Base-by-base conservation (phyloP, 1,284 basidiomycete genomes). In the Mixia osmundae region DNA sequence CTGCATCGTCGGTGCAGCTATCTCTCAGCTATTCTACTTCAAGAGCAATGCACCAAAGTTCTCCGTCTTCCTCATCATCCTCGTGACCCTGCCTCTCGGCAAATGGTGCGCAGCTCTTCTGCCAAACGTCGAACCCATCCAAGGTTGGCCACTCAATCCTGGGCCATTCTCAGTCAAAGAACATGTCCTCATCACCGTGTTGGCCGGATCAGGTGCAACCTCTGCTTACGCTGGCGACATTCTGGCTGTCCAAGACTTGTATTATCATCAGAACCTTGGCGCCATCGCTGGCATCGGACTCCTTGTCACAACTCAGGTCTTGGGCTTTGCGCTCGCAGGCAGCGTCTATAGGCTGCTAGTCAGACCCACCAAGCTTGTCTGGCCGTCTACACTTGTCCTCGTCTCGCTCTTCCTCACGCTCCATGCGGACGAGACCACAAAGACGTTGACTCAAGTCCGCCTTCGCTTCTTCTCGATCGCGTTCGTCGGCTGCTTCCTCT, bases 11-110 rank as follows among this genome's bases (percentile, higher is more conserved):
- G 66, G 66, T 5, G 65, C 65, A 8, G 55, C 57, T 10, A 56
- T 59, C 4, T 54, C 54, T 2, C 57, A 57, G 44, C 48, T 63
- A n/a, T 41, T 40, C 32, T 43, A 59, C 50, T 60, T 61, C 54
- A 60, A 59, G 36, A 51, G 45, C n/a, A 62, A 61, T 37, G 57
- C 60, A 0, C 63, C 64, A 0, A 53, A 53, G 2, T 66, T 66
- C 50, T 62, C 61, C 24, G 53, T 53, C 16, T 67, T 65, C 53
- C 66, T 67, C 50, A 61, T 67, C 43, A 62, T 67, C 33, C 53
- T 67, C 15, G 45, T 58, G 28, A 51, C 53, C 12, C 47, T 29
- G 31, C 42, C 11, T 25, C 34, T 19, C 32, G 39, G 28, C 36
- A 40, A 36, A 8, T 25, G 37, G 33, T 37, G 18, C 35, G 24